Evolutionary conservation across 2,329 filamentous ascomycete genomes (phyloP).

Genomic region (Diaporthe sp.): DNA sequence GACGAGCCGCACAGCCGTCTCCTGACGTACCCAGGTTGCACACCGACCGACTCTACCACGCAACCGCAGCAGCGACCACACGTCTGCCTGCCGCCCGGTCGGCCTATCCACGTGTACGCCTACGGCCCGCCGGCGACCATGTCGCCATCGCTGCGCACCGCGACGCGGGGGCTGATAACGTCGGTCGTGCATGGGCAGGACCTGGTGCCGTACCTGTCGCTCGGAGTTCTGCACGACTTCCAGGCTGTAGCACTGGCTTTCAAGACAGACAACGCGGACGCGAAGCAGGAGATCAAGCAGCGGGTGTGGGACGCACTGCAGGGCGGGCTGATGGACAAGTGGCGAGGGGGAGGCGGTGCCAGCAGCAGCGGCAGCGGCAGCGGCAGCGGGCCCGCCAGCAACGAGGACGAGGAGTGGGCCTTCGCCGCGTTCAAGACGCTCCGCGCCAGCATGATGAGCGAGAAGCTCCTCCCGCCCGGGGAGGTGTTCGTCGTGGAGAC

Average conservation of each 20-base stretch:
- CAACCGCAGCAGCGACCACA: constrained; percentile 39
- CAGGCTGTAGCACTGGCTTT: constrained; percentile 80
- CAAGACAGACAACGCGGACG: constrained; percentile 78
- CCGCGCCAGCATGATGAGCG: constrained; percentile 76
- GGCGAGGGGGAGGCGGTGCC: constrained; percentile 62
- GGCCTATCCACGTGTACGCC: constrained; percentile 84
- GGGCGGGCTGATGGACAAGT: constrained; percentile 72
- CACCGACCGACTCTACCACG: constrained; percentile 37
- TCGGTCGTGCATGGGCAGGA: constrained; percentile 81
- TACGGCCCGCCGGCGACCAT: constrained; percentile 83
- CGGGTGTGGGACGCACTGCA: constrained; percentile 77
- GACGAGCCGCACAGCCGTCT: constrained; percentile 60
- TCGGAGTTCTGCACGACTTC: constrained; percentile 81
- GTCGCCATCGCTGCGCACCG: constrained; percentile 77
- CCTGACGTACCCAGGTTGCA: constrained; percentile 46
- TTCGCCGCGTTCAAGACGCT: constrained; percentile 76
- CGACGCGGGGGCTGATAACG: constrained; percentile 81
- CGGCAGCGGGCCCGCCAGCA: constrained; percentile 44
- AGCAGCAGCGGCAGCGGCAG: constrained; percentile 35
- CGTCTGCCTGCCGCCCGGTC: constrained; percentile 73
- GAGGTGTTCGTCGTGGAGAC: constrained; percentile 83
- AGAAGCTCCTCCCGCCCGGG: constrained; percentile 81
- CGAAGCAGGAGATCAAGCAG: constrained; percentile 75
- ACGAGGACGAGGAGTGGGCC: constrained; percentile 77
- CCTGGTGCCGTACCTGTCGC: constrained; percentile 79